These are phyloP conservation scores for Fusarium beomiforme DNA, from an alignment of 2,329 filamentous ascomycete species.

Conservation along the genomic window DNA sequence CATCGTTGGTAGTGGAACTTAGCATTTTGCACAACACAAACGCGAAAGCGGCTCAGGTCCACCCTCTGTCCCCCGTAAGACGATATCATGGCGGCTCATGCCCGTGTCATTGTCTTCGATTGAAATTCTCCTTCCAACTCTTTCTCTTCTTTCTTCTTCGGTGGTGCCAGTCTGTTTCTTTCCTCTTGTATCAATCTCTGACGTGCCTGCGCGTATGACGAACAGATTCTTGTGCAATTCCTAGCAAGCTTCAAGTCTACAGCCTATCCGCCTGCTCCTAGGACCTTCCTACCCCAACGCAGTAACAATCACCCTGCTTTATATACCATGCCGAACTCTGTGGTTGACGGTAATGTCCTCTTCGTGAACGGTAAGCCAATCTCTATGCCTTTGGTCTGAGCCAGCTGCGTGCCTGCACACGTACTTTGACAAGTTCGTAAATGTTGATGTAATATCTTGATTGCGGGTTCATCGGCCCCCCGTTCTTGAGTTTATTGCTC, in stretches of 20 bases:
- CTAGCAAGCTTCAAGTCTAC: conserved; percentile 6
- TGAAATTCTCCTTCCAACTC: conserved; percentile 15
- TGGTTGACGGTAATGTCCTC: conserved; percentile 7
- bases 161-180: neutral
- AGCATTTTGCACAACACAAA: conserved; percentile 14
- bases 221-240: conserved; percentile 7
- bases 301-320: neutral
- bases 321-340: conserved; percentile 30
- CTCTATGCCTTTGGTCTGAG: neutral
- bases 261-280: conserved; percentile 8
- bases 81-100: conserved; percentile 29
- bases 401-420: neutral
- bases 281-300: neutral
- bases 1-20: conserved; percentile 22
- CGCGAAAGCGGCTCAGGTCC: conserved; percentile 38
- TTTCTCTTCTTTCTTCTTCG: neutral
- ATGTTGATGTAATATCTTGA: conserved; percentile 1
- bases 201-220: conserved; percentile 25
- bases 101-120: conserved; percentile 21
- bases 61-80: conserved; percentile 22
- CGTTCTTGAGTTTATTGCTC: neutral
- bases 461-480: neutral
- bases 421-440: neutral
- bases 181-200: conserved; percentile 4
- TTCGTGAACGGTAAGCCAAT: conserved; percentile 34